These are phyloP conservation scores for Kwoniella sp. DNA, from an alignment of 768 basidiomycete species.

Conservation along the genomic window DNA sequence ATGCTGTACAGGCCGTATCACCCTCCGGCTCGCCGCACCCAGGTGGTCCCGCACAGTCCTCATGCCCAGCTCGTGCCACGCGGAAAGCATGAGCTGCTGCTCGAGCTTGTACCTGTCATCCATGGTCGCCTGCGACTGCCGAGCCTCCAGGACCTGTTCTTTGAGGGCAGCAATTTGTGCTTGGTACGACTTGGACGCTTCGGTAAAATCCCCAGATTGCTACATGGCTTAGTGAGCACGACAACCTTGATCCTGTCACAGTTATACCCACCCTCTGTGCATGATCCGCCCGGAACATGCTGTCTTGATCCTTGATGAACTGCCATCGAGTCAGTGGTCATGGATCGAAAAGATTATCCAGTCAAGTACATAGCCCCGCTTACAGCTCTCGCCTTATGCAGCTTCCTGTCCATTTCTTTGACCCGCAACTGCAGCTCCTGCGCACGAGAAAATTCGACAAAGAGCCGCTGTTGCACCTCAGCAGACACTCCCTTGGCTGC, in stretches of 20 bases:
- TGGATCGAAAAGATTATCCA: neutral
- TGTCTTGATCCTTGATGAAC: constrained; percentile 92
- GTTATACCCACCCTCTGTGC: neutral
- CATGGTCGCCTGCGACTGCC: constrained; percentile 58
- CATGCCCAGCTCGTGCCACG: constrained; percentile 68
- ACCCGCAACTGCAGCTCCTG: constrained; percentile 64
- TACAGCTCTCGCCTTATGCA: constrained; percentile 73
- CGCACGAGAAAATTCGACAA: constrained; percentile 74
- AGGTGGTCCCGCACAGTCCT: constrained; percentile 62
- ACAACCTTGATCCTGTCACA: neutral
- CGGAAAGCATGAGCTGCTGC: constrained; percentile 73
- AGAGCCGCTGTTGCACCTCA: constrained; percentile 69
- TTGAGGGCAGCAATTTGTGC: constrained; percentile 64
- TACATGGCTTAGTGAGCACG: no score
- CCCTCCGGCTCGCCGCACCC: constrained; percentile 52
- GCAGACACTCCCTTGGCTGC: constrained; percentile 76
- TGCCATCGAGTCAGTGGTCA: constrained; percentile 41
- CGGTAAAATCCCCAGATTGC: constrained; percentile 61
- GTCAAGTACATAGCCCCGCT: no score
- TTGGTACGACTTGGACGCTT: constrained; percentile 64
- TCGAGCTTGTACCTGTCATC: constrained; percentile 67
- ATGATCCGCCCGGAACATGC: constrained; percentile 60
- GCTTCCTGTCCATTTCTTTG: constrained; percentile 69
- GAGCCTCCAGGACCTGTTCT: constrained; percentile 57
- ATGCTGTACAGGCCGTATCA: constrained; percentile 55